Evolutionary conservation across 805 yeast species (phyloP).

Genomic region (Dipodascus geniculatus): DNA sequence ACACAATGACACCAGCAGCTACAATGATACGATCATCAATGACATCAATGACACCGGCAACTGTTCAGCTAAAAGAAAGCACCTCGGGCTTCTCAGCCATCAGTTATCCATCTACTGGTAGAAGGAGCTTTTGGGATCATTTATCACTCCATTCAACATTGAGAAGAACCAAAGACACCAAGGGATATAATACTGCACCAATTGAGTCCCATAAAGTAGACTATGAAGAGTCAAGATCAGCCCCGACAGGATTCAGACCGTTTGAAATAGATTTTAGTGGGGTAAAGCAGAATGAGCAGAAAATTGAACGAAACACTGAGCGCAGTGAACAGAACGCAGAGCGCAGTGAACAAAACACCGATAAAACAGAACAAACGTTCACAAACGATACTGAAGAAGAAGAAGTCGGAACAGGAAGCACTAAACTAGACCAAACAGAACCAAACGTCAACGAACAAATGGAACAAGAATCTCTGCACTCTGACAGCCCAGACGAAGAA

Average conservation of each 20-base stretch:
- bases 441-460: neutral
- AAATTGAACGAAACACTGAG: too few species aligned
- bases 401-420: neutral
- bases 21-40: too few species aligned
- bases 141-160: neutral
- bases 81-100: too few species aligned
- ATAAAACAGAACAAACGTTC: too few species aligned
- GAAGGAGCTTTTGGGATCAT: neutral
- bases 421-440: neutral
- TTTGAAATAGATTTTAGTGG: conserved; percentile 1
- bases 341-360: too few species aligned
- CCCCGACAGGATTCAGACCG: neutral
- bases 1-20: too few species aligned
- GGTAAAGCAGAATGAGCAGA: neutral
- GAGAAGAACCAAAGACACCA: neutral
- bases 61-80: too few species aligned
- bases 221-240: neutral
- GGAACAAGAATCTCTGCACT: neutral
- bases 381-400: neutral
- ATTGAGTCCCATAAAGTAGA: neutral
- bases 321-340: too few species aligned
- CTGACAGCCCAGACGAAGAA: neutral
- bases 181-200: neutral
- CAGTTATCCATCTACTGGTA: too few species aligned
- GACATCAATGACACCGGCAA: too few species aligned